Conservation (phyloP, 768 basidiomycete genomes). For the Phylloporus arenicola region DNA sequence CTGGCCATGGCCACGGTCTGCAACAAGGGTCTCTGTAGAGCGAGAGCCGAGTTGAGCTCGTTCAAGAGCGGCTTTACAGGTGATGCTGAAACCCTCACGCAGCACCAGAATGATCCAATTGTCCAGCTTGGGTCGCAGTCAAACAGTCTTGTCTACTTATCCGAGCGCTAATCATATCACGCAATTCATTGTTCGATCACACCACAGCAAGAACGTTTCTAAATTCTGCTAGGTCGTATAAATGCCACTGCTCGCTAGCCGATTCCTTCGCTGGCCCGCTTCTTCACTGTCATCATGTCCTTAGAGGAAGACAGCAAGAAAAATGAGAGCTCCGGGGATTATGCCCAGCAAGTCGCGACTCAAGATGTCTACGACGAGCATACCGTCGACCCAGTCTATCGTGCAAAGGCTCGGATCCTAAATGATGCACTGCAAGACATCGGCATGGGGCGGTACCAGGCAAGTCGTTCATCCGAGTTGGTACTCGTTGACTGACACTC, state of each 20-base stretch:
- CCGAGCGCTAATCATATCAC: neutral
- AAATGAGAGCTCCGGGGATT: neutral
- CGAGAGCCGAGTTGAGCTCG: too few species aligned
- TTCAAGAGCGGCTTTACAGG: too few species aligned
- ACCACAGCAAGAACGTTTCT: neutral
- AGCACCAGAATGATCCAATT: too few species aligned
- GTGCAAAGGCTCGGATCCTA: conserved; percentile 50
- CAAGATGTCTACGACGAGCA: conserved; percentile 25
- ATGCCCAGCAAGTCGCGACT: conserved; percentile 7
- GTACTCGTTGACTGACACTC: neutral
- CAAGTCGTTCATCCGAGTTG: conserved; percentile 16
- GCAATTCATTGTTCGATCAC: neutral
- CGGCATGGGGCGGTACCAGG: conserved; percentile 69
- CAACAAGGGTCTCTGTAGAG: too few species aligned
- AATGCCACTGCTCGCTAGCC: neutral
- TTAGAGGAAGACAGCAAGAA: conserved; percentile 7
- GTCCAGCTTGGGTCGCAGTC: too few species aligned
- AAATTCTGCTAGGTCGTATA: neutral
- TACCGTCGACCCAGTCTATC: conserved; percentile 50
- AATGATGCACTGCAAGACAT: conserved; percentile 61
- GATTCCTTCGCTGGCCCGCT: too few species aligned
- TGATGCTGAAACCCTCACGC: too few species aligned
- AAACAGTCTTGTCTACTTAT: too few species aligned
- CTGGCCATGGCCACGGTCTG: too few species aligned
- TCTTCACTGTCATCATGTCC: conserved; percentile 16